phyloP scores from a whole-genome alignment of 306 rosid species.

The Pachyrhizus erosus region DNA sequence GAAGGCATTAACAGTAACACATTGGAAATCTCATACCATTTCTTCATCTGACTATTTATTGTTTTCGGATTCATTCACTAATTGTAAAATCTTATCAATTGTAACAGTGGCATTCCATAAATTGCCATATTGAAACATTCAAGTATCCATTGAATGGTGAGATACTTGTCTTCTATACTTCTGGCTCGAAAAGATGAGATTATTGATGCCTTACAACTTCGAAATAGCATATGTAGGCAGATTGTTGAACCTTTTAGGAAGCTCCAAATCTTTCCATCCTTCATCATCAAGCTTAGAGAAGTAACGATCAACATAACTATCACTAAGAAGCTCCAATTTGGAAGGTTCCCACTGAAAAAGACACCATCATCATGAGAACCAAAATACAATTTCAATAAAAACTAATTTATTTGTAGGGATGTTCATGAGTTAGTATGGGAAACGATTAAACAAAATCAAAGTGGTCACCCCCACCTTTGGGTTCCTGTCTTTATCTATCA shows the following conservation, averaged over 20 bases:
- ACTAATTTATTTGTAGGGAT: background rate
- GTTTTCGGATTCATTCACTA: background rate
- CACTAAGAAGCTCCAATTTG: conserved; percentile 62
- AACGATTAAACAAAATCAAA: background rate
- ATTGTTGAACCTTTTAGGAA: conserved; percentile 77
- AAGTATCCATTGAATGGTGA: background rate
- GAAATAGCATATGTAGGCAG: conserved; percentile 73
- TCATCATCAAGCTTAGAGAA: conserved; percentile 67
- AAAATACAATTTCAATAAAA: conserved; percentile 33
- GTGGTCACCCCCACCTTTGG: conserved; percentile 69
- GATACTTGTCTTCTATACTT: background rate
- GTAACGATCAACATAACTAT: conserved; percentile 53
- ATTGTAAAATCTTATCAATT: background rate
- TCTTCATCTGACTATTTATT: background rate
- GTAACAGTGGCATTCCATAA: background rate
- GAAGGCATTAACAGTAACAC: background rate
- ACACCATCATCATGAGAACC: conserved; percentile 33
- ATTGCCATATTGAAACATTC: background rate
- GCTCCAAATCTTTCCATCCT: conserved; percentile 78
- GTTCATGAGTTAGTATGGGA: background rate
- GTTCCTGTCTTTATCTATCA: conserved; percentile 85
- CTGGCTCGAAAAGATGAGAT: background rate
- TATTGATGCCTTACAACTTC: conserved; percentile 61
- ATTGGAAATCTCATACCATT: background rate
- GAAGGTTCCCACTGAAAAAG: conserved; percentile 69